phyloP scores from a whole-genome alignment of 768 basidiomycete species.

The Inosperma sp. region DNA sequence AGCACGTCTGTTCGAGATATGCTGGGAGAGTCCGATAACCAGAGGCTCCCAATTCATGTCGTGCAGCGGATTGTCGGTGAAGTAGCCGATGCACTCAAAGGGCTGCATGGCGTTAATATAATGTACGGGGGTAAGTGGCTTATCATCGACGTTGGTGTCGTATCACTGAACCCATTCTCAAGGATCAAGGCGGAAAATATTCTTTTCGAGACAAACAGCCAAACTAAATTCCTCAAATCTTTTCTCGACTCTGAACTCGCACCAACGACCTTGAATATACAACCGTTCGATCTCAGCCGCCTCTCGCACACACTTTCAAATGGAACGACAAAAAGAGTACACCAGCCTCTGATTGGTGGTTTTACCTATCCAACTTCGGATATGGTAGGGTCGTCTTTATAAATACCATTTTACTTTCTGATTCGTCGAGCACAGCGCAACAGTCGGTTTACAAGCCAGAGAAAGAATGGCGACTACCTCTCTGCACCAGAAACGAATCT shows the following conservation, averaged over 20 bases:
- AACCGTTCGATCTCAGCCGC: conserved; percentile 14
- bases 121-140: conserved; percentile 16
- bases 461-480: conserved; percentile 3
- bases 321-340: conserved; percentile 12
- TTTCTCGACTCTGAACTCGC: conserved; percentile 9
- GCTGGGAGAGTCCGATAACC: conserved; percentile 4
- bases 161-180: background rate
- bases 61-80: conserved; percentile 11
- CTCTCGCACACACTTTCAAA: conserved; percentile 7
- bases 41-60: conserved; percentile 13
- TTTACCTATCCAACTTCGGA: conserved; percentile 11
- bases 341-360: conserved; percentile 15
- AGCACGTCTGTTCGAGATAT: conserved; percentile 9
- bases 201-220: conserved; percentile 2
- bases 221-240: conserved; percentile 6
- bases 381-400: conserved; percentile 8
- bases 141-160: background rate
- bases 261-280: conserved; percentile 2
- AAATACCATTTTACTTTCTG: background rate
- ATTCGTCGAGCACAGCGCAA: conserved; percentile 7
- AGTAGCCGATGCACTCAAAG: background rate
- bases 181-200: conserved; percentile 13
- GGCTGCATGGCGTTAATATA: conserved; percentile 11
- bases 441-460: conserved; percentile 10
- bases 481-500: conserved; percentile 15